phyloP scores from a whole-genome alignment of 1,139 yeast genomes.

The Yamadazyma aaseri region DNA sequence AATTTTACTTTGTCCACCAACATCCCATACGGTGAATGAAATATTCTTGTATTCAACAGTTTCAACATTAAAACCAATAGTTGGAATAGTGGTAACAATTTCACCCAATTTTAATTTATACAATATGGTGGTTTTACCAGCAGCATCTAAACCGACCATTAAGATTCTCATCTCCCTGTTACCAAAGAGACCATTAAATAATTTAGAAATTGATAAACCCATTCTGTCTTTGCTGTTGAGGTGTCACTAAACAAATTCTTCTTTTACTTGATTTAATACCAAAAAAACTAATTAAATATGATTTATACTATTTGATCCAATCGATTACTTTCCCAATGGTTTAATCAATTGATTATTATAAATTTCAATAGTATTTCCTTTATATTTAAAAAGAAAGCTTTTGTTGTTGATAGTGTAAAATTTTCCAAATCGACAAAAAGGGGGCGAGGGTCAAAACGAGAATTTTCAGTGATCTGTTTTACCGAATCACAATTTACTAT shows the following conservation, averaged over 20 bases:
- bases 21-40: conserved; percentile 45
- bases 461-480: conserved; percentile 1
- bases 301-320: conserved; percentile 2
- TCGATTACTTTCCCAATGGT: too few species aligned
- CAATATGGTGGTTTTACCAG: conserved; percentile 44
- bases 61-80: conserved; percentile 43
- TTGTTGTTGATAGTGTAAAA: conserved; percentile 5
- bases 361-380: conserved; percentile 1
- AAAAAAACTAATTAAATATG: not conserved
- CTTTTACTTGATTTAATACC: not conserved
- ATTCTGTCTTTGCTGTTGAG: conserved; percentile 12
- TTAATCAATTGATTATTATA: conserved; percentile 4
- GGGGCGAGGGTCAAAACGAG: conserved; percentile 9
- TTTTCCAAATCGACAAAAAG: conserved; percentile 15
- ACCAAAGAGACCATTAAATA: conserved; percentile 38
- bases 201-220: conserved; percentile 40
- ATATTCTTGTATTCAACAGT: conserved; percentile 44
- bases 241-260: not conserved
- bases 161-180: conserved; percentile 45
- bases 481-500: not conserved
- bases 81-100: conserved; percentile 43
- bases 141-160: conserved; percentile 46
- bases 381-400: not conserved
- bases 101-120: conserved; percentile 44
- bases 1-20: conserved; percentile 45